Conservation (phyloP, 306 rosid species). For the Prunus mira region DNA sequence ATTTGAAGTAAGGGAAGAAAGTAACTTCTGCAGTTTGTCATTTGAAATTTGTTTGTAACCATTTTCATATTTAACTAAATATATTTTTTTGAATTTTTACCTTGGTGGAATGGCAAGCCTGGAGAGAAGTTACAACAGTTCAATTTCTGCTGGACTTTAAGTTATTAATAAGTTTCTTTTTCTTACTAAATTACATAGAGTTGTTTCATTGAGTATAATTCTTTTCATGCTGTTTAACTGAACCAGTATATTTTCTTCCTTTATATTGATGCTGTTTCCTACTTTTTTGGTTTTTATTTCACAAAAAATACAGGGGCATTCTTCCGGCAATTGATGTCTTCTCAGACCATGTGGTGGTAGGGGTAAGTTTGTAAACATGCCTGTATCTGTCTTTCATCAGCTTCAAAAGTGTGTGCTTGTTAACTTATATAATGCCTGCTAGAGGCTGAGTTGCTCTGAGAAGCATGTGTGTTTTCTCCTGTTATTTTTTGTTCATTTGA, state of each 20-base stretch:
- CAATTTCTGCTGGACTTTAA: neutral
- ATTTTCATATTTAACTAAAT: neutral
- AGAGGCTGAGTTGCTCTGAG: neutral
- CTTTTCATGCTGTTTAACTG: slow-evolving; percentile 1
- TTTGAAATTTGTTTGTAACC: neutral
- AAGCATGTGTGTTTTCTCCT: neutral
- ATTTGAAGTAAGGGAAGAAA: neutral
- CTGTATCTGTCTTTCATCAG: slow-evolving; percentile 10
- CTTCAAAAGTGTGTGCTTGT: neutral
- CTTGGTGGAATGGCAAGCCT: too few relatives aligned
- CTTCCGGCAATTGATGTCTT: slow-evolving; percentile 90
- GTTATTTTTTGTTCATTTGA: neutral
- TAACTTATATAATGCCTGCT: slow-evolving; percentile 3
- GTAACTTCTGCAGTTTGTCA: neutral
- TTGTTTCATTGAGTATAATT: neutral
- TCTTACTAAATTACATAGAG: neutral
- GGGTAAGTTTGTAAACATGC: slow-evolving; percentile 63
- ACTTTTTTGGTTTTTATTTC: neutral
- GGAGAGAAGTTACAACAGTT: too few relatives aligned
- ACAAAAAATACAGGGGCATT: slow-evolving; percentile 67
- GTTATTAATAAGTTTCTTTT: neutral
- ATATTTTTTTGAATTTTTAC: too few relatives aligned
- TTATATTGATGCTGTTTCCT: neutral
- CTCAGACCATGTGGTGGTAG: slow-evolving; percentile 72
- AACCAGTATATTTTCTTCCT: neutral